phyloP scores from a whole-genome alignment of 2,329 filamentous ascomycete genomes.

The Paraphaeosphaeria sporulosa region DNA sequence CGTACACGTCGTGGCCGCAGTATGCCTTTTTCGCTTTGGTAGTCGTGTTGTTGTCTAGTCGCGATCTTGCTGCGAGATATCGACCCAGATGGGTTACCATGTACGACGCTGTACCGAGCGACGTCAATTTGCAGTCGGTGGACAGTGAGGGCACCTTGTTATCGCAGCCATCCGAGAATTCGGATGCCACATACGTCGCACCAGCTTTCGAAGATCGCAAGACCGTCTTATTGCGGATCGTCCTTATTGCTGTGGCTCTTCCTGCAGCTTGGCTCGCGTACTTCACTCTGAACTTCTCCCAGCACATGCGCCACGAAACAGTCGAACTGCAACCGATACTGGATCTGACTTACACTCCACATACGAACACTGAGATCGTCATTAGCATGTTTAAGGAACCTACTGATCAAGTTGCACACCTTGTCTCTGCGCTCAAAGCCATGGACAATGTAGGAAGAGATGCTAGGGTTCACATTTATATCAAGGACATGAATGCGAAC shows the following conservation, averaged over 20 bases:
- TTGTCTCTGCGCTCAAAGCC: constrained; percentile 25
- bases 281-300: constrained; percentile 26
- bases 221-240: constrained; percentile 9
- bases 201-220: neutral
- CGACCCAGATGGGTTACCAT: neutral
- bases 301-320: constrained; percentile 8
- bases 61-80: neutral
- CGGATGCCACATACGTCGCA: neutral
- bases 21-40: constrained; percentile 25
- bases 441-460: constrained; percentile 25
- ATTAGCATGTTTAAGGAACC: constrained; percentile 51
- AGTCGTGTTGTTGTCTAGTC: constrained; percentile 13
- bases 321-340: constrained; percentile 15
- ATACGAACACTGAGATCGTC: constrained; percentile 40
- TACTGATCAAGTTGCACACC: constrained; percentile 28
- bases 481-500: constrained; percentile 35
- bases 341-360: constrained; percentile 31
- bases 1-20: constrained; percentile 29
- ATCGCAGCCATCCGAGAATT: neutral
- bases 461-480: constrained; percentile 37
- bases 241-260: constrained; percentile 18
- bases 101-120: constrained; percentile 13
- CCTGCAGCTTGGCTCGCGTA: constrained; percentile 26
- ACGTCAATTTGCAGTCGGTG: constrained; percentile 1
- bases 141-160: constrained; percentile 12